A percentile compares a stretch with the other conserved stretches of the same genome.
phyloP scores from a whole-genome alignment of 2,329 filamentous ascomycete genomes.

The Coniella vitis region DNA sequence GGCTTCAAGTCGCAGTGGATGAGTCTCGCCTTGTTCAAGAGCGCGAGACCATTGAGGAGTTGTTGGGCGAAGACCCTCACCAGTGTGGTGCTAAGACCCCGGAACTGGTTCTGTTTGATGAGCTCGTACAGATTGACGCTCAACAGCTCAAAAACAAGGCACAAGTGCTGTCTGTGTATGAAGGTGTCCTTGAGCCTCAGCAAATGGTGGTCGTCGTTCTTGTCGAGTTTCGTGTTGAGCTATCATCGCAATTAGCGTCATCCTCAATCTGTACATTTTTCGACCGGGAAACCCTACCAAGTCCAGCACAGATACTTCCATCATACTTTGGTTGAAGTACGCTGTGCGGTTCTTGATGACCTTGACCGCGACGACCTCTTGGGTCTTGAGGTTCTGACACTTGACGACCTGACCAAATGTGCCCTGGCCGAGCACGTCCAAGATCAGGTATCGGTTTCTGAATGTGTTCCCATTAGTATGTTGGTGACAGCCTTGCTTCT shows the following conservation, averaged over 20 bases:
- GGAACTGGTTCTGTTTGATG: slow-evolving; percentile 99
- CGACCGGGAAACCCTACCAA: slow-evolving; percentile 50
- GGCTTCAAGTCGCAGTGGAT: slow-evolving; percentile 98
- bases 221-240: slow-evolving; percentile 98
- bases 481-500: background rate
- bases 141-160: slow-evolving; percentile 89
- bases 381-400: slow-evolving; percentile 96
- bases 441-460: slow-evolving; percentile 90
- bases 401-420: slow-evolving; percentile 99
- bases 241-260: slow-evolving; percentile 28
- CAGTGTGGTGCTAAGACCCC: slow-evolving; percentile 90
- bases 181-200: slow-evolving; percentile 95
- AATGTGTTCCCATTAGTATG: slow-evolving; percentile 11
- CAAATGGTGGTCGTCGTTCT: slow-evolving; percentile 97
- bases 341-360: slow-evolving; percentile 98
- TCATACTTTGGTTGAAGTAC: slow-evolving; percentile 99
- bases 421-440: slow-evolving; percentile 93
- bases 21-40: slow-evolving; percentile 91
- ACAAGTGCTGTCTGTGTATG: slow-evolving; percentile 94
- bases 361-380: slow-evolving; percentile 97
- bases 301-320: slow-evolving; percentile 97
- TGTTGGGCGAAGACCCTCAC: slow-evolving; percentile 98
- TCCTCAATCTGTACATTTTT: background rate
- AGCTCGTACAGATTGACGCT: slow-evolving; percentile 98
- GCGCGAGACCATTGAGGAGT: slow-evolving; percentile 80